Conservation (phyloP, 169 alveolate genomes). For the Plasmodium billcollinsi region DNA sequence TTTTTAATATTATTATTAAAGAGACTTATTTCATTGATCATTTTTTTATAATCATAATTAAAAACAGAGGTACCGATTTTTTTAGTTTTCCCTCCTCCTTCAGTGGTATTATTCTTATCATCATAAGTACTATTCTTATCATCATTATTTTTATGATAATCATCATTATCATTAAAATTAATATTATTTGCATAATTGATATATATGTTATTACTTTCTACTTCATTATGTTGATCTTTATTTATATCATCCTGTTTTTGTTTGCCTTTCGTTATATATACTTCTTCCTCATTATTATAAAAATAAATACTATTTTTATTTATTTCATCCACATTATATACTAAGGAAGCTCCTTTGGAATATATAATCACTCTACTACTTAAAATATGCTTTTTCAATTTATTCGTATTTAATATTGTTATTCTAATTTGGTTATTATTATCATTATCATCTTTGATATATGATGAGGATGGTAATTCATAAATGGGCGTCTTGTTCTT, state of each 20-base stretch:
- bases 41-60: slow-evolving; percentile 42
- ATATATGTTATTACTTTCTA: slow-evolving; percentile 34
- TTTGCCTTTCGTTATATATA: slow-evolving; percentile 2
- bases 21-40: slow-evolving; percentile 27
- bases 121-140: neutral
- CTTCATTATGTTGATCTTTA: slow-evolving; percentile 30
- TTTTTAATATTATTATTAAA: slow-evolving; percentile 36
- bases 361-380: slow-evolving; percentile 56
- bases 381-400: slow-evolving; percentile 46
- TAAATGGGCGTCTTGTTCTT: neutral
- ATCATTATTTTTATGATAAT: neutral
- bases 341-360: slow-evolving; percentile 53
- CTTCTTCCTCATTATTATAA: slow-evolving; percentile 40
- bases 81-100: slow-evolving; percentile 1
- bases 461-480: neutral
- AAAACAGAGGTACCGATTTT: slow-evolving; percentile 48
- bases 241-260: slow-evolving; percentile 26
- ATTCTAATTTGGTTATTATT: slow-evolving; percentile 26
- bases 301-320: slow-evolving; percentile 58
- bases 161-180: slow-evolving; percentile 37
- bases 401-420: slow-evolving; percentile 52
- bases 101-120: neutral
- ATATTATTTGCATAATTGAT: slow-evolving; percentile 56
- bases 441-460: neutral
- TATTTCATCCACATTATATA: slow-evolving; percentile 57